Percentiles rank a stretch among this genome's conserved stretches.
Conservation (phyloP, 2,329 filamentous ascomycete species). For the Sarocladiaceae sp. region DNA sequence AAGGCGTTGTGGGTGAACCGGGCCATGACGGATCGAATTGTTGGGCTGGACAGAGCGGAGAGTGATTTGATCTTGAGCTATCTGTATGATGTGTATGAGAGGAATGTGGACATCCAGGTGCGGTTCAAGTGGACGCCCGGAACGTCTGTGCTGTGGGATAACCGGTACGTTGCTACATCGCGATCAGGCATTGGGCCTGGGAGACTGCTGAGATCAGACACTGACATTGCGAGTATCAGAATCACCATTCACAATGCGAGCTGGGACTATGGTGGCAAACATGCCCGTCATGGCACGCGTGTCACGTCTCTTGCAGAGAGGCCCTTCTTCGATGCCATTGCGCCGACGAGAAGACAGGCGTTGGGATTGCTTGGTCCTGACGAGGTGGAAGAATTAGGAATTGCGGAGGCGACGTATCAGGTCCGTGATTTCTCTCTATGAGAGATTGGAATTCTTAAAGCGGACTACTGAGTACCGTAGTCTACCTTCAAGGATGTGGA, state of each 20-base stretch:
- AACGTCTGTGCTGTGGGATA: slow-evolving; percentile 66
- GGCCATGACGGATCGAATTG: slow-evolving; percentile 60
- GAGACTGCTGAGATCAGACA: neutral
- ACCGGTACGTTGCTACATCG: slow-evolving; percentile 31
- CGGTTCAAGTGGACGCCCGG: slow-evolving; percentile 64
- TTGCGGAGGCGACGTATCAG: neutral
- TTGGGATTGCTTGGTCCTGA: slow-evolving; percentile 55
- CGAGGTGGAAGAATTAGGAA: slow-evolving; percentile 33
- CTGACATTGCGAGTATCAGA: slow-evolving; percentile 25
- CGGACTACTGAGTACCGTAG: no score
- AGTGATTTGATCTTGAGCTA: slow-evolving; percentile 63
- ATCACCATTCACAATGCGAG: slow-evolving; percentile 70
- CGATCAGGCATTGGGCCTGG: neutral
- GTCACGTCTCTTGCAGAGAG: slow-evolving; percentile 67
- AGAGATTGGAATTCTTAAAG: no score
- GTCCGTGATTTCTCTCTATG: neutral
- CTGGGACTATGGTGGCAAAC: slow-evolving; percentile 63
- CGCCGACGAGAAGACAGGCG: slow-evolving; percentile 60
- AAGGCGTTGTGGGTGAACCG: slow-evolving; percentile 68
- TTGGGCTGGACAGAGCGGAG: slow-evolving; percentile 62
- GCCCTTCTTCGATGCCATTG: slow-evolving; percentile 58
- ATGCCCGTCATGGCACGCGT: slow-evolving; percentile 65
- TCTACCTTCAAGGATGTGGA: no score
- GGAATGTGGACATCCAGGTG: slow-evolving; percentile 65
- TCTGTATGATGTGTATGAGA: slow-evolving; percentile 63